Base-by-base conservation (phyloP, 768 basidiomycete species). In the Hortiboletus campestris region DNA sequence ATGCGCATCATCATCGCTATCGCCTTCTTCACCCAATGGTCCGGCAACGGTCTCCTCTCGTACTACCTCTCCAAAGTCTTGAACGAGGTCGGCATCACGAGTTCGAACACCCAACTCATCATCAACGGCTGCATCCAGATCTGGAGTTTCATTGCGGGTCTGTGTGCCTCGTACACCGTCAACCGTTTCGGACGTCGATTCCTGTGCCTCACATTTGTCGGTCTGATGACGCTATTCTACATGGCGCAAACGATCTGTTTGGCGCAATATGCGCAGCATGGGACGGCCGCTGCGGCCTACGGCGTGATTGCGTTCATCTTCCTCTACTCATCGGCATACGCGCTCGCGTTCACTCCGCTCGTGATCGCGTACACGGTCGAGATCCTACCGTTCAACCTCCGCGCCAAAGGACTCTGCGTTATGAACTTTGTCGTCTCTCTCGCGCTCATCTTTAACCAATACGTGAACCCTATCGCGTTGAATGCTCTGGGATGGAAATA, bases 271-370 rank as follows among this genome's bases (percentile, higher is more conserved):
- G 75, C 76, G 1, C 68, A 81, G 41, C 72, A 73, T n/a, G 67
- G 74, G 5, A 69, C 69, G 46, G 32, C 57, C 6, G 65, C 67
- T 1, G 83, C 86, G 11, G 84, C 81, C 0, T 82, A 90, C 63
- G 80, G 63, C 3, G 63, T 65, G 2, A 62, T 64, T 16, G 63
- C 82, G 14, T 78, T 88, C 71, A 84, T 90, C 58, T 88, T 89
- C 6, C 74, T 78, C 49, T 80, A 76, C 61, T 69, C 74, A 28
- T 76, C 75, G 63, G 62, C 68, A 22, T 84, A 84, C 57, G 86
- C 89, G 63, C 76, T 91, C 53, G 88, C 88, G 28, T 91, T 91
- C 67, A 86, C 85, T 2, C 89, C 91, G 6, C 80, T 93, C 72
- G 74, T 88, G 25, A 69, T 83, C 31, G 64, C 78, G 0, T 85